Conservation (phyloP, 2,329 filamentous ascomycete genomes). For the Neofusicoccum kwambonambiense region DNA sequence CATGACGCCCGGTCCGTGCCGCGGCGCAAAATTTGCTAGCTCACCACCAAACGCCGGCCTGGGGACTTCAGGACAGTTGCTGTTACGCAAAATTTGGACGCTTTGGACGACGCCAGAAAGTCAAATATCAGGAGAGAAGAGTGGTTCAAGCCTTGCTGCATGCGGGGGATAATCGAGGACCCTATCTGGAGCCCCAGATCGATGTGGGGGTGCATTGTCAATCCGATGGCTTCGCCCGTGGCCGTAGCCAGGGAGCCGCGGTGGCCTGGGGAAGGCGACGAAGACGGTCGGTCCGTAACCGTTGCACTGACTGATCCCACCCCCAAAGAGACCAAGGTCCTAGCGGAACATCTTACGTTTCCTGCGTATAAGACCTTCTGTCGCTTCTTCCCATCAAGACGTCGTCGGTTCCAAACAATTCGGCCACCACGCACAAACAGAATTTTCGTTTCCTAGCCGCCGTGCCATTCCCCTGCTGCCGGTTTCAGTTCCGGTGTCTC, state of each 20-base stretch:
- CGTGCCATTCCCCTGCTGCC: background rate
- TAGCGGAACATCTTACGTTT: slow-evolving; percentile 6
- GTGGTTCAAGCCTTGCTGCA: slow-evolving; percentile 3
- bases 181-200: slow-evolving; percentile 15
- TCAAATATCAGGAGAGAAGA: slow-evolving; percentile 13
- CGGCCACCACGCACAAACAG: background rate
- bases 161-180: slow-evolving; percentile 8
- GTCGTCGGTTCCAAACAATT: background rate
- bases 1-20: slow-evolving; percentile 13
- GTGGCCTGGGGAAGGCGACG: background rate
- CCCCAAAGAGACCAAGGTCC: background rate
- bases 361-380: slow-evolving; percentile 4
- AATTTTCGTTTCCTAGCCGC: background rate
- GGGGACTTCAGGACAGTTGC: background rate
- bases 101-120: background rate
- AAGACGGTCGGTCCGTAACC: slow-evolving; percentile 9
- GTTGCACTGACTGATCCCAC: slow-evolving; percentile 11
- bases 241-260: background rate
- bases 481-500: background rate
- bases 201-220: slow-evolving; percentile 13
- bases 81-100: slow-evolving; percentile 13
- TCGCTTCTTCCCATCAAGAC: background rate
- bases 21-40: slow-evolving; percentile 14
- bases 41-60: background rate
- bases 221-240: slow-evolving; percentile 4